These are phyloP conservation scores for Penicillium argentinense DNA, from an alignment of 495 filamentous ascomycete genomes.

Conservation along the genomic window DNA sequence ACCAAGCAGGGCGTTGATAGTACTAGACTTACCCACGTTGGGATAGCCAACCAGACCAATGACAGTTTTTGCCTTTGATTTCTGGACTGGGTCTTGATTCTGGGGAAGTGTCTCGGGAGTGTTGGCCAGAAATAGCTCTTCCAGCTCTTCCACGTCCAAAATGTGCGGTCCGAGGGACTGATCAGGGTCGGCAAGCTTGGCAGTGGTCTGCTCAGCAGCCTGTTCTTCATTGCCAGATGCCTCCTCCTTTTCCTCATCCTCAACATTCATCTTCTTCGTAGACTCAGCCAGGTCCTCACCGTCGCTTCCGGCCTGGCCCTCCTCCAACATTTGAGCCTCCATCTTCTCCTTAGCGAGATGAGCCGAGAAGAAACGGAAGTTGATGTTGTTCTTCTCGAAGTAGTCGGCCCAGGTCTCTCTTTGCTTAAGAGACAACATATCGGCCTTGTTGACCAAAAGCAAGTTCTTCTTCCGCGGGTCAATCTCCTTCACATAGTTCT, in stretches of 20 bases:
- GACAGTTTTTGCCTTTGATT: conserved; percentile 60
- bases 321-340: conserved; percentile 59
- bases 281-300: conserved; percentile 44
- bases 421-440: conserved; percentile 95
- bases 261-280: conserved; percentile 37
- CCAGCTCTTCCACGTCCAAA: conserved; percentile 86
- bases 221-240: conserved; percentile 24
- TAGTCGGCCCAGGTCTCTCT: conserved; percentile 84
- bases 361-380: conserved; percentile 95
- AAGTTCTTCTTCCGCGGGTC: conserved; percentile 86
- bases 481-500: conserved; percentile 91
- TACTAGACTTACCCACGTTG: conserved; percentile 98
- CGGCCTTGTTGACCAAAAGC: conserved; percentile 95
- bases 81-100: conserved; percentile 37
- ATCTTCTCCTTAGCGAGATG: conserved; percentile 84
- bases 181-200: conserved; percentile 27
- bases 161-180: conserved; percentile 66
- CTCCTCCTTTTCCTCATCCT: conserved; percentile 41
- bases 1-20: conserved; percentile 96
- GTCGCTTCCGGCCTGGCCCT: conserved; percentile 44
- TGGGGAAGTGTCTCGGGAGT: conserved; percentile 51
- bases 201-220: conserved; percentile 19
- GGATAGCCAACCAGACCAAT: conserved; percentile 98
- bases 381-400: conserved; percentile 77
- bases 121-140: conserved; percentile 80